A percentile compares a stretch with the other conserved stretches of the same genome.
These are phyloP conservation scores for Penicillium sp. DNA, from an alignment of 2,329 filamentous ascomycete species.

Conservation along the genomic window DNA sequence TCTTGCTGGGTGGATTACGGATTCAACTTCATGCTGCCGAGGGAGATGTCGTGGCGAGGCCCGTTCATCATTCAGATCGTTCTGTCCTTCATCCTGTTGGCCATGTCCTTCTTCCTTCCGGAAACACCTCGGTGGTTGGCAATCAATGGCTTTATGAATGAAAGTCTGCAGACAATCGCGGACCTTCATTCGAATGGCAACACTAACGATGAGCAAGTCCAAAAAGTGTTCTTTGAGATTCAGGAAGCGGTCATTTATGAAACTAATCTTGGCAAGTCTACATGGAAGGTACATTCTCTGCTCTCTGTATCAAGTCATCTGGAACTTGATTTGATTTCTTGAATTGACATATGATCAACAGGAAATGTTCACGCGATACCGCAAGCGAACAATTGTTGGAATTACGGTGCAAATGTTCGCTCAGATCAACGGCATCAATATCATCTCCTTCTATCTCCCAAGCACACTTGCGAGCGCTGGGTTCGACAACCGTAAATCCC, in stretches of 20 bases:
- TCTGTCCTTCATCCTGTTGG: not conserved
- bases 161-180: not conserved
- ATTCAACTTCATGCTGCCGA: conserved; percentile 18
- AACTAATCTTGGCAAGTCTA: not conserved
- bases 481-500: not conserved
- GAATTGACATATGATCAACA: not conserved
- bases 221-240: not conserved
- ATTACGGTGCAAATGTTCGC: not conserved
- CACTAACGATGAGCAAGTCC: not conserved
- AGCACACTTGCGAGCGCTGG: not conserved
- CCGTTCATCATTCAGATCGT: not conserved
- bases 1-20: conserved; percentile 45
- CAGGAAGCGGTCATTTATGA: not conserved
- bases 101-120: not conserved
- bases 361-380: not conserved
- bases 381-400: not conserved
- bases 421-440: not conserved
- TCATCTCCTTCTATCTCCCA: not conserved
- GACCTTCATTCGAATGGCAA: not conserved
- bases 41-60: not conserved
- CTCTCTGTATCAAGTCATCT: not conserved
- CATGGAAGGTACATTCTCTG: not conserved
- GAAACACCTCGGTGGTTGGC: not conserved
- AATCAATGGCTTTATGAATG: not conserved
- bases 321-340: too few species aligned